Evolutionary conservation across 1,284 basidiomycete species (phyloP).

Genomic region (Puccinia polysora): DNA sequence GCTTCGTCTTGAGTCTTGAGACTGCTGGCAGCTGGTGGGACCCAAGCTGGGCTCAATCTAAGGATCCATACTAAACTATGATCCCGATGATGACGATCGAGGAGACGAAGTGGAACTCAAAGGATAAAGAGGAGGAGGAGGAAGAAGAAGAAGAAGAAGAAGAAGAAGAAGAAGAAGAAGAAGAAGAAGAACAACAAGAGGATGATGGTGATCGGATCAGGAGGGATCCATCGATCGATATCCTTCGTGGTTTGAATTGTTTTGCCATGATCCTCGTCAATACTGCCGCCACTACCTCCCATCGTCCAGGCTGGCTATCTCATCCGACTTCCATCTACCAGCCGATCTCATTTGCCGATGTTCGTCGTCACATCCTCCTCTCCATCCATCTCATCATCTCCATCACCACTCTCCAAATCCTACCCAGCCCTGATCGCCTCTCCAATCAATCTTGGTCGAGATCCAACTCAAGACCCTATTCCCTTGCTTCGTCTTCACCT

Average conservation of each 20-base stretch:
- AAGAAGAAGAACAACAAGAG: not conserved
- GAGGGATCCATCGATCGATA: constrained; percentile 28
- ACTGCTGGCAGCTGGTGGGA: too few species aligned
- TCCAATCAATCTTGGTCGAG: too few species aligned
- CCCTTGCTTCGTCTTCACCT: constrained; percentile 36
- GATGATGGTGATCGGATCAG: not conserved
- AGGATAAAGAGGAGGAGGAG: too few species aligned
- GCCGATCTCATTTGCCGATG: constrained; percentile 40
- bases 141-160: too few species aligned
- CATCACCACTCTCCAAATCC: not conserved
- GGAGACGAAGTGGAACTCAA: too few species aligned
- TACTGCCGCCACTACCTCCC: constrained; percentile 8
- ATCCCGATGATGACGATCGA: too few species aligned
- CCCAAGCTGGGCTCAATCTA: too few species aligned
- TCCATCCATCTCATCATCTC: not conserved
- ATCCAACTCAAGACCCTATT: constrained; percentile 38
- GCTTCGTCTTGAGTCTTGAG: too few species aligned
- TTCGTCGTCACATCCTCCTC: not conserved
- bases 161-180: not conserved
- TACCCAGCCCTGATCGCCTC: not conserved
- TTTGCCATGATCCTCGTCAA: constrained; percentile 39
- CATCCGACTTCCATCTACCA: constrained; percentile 13
- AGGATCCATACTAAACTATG: too few species aligned
- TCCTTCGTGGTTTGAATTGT: constrained; percentile 24
- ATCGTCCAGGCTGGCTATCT: constrained; percentile 6